Conservation (phyloP, 768 basidiomycete species). For the Saitozyma sp. region DNA sequence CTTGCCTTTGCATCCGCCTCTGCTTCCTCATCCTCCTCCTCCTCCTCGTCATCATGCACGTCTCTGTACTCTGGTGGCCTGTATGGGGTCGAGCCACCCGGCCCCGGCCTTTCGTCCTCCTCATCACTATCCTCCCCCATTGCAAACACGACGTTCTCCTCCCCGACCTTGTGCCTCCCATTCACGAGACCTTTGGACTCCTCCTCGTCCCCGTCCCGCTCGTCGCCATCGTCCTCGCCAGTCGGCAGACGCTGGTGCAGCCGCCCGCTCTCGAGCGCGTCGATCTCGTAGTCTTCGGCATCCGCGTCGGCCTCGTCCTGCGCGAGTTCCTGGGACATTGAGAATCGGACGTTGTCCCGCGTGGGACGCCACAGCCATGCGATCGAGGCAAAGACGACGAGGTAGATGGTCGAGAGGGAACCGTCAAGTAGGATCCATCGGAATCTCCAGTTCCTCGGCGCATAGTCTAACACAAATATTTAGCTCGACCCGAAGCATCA, state of each 20-base stretch:
- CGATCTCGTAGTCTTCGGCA: constrained; percentile 44
- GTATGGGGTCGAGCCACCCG: constrained; percentile 20
- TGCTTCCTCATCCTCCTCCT: constrained; percentile 8
- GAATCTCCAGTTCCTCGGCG: constrained; percentile 80
- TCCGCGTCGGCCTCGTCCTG: constrained; percentile 57
- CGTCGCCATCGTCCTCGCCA: constrained; percentile 37
- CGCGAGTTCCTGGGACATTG: constrained; percentile 95
- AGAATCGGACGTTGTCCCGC: constrained; percentile 58
- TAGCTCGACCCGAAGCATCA: not conserved
- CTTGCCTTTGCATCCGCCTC: constrained; percentile 11
- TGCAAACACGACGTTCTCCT: constrained; percentile 44
- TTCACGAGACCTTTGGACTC: constrained; percentile 9
- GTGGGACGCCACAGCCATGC: constrained; percentile 83
- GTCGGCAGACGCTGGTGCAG: constrained; percentile 81
- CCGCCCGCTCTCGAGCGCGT: constrained; percentile 27
- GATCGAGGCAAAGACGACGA: constrained; percentile 74
- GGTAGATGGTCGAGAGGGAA: constrained; percentile 85
- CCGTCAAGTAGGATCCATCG: constrained; percentile 98
- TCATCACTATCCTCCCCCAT: constrained; percentile 51
- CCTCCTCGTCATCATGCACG: constrained; percentile 5
- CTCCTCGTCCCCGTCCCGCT: constrained; percentile 21
- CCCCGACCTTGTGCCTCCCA: constrained; percentile 17
- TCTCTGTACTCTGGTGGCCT: constrained; percentile 6
- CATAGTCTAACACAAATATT: constrained; percentile 65
- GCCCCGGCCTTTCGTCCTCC: constrained; percentile 27